These are phyloP conservation scores for Hymenoscyphus albidus DNA, from an alignment of 2,329 filamentous ascomycete genomes.

Conservation along the genomic window DNA sequence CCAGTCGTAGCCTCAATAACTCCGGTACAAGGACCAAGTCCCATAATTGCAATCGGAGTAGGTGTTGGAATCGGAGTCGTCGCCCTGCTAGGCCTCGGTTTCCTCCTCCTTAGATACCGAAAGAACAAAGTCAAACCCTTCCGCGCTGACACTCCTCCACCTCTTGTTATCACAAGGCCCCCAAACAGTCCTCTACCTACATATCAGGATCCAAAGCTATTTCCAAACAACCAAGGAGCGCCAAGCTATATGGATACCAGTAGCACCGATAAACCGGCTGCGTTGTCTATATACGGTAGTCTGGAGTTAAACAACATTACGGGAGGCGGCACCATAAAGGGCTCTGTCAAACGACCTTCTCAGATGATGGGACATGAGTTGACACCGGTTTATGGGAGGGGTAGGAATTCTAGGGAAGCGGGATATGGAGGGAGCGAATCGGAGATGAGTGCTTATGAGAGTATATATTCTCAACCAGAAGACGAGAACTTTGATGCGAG, in stretches of 20 bases:
- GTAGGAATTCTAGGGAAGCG: background rate
- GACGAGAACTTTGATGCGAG: background rate
- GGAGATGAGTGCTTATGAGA: background rate
- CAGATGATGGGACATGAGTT: background rate
- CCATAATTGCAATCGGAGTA: background rate
- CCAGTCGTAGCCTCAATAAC: background rate
- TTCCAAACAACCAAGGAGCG: background rate
- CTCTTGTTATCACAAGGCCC: background rate
- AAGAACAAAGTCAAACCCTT: background rate
- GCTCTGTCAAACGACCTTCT: background rate
- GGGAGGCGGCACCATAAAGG: background rate
- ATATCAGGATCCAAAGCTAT: background rate
- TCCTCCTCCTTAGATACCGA: background rate
- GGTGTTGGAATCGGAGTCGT: background rate
- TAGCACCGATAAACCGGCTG: background rate
- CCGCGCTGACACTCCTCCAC: background rate
- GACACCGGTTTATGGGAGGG: background rate
- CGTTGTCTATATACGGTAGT: background rate
- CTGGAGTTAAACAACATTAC: background rate
- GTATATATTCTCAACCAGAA: background rate
- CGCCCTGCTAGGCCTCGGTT: background rate
- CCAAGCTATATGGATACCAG: background rate
- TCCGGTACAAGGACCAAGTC: background rate
- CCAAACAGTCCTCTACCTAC: background rate
- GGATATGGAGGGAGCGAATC: background rate